These are phyloP conservation scores for Piper longum DNA, from an alignment of 164 flowering plant genomes.

Conservation along the genomic window DNA sequence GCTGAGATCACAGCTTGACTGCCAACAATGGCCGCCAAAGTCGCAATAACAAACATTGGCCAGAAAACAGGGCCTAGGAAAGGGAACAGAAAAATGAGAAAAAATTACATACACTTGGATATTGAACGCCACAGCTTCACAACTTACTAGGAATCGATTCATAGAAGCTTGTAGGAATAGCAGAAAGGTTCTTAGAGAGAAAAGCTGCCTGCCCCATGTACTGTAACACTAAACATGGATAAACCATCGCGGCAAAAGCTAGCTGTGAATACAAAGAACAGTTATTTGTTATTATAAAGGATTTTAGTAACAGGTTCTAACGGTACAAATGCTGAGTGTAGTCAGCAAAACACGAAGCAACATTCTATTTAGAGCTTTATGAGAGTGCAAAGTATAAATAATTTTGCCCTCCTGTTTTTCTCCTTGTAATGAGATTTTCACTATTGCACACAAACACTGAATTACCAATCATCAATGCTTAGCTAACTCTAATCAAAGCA, in stretches of 20 bases:
- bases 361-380: no score
- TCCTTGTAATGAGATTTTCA: no score
- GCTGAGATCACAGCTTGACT: conserved; percentile 58
- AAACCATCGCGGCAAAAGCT: conserved; percentile 36
- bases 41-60: conserved; percentile 45
- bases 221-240: conserved; percentile 60
- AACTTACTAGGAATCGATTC: conserved; percentile 54
- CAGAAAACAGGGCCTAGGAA: conserved; percentile 33
- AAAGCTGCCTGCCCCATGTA: conserved; percentile 86
- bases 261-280: conserved; percentile 18
- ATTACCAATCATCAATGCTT: neutral
- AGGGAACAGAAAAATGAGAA: neutral
- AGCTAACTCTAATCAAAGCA: neutral
- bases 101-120: neutral
- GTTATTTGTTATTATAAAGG: neutral
- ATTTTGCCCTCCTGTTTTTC: no score
- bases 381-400: no score
- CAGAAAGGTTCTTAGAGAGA: conserved; percentile 44
- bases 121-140: no score
- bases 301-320: no score
- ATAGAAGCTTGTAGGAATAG: conserved; percentile 31
- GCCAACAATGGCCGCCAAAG: conserved; percentile 49
- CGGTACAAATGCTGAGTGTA: neutral
- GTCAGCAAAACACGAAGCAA: no score
- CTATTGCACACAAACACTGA: neutral